Percentiles rank a stretch among this genome's conserved stretches.
These are phyloP conservation scores for Trichoderma simmonsii DNA, from an alignment of 2,329 filamentous ascomycete genomes.

Conservation along the genomic window DNA sequence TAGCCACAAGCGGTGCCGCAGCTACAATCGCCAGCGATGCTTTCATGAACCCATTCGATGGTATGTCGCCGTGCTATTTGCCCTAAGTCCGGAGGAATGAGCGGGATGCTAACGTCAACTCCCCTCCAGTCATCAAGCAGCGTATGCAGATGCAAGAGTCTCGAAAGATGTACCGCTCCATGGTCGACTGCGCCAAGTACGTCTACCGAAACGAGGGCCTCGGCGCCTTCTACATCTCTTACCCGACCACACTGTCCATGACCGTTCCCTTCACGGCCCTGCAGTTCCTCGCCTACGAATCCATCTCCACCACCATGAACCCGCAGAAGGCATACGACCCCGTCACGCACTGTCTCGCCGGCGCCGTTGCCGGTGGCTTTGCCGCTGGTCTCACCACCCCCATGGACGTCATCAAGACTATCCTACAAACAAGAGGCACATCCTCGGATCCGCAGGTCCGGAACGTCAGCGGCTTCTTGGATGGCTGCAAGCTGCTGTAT, in stretches of 20 bases:
- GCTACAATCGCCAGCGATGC: conserved; percentile 97
- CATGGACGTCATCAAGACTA: conserved; percentile 96
- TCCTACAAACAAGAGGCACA: conserved; percentile 88
- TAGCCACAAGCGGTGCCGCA: conserved; percentile 87
- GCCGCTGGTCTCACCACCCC: conserved; percentile 93
- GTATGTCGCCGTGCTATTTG: conserved; percentile 48
- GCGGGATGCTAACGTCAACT: neutral
- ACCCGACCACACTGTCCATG: conserved; percentile 97
- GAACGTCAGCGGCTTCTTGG: conserved; percentile 76
- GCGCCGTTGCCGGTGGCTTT: conserved; percentile 87
- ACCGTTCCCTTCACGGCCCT: conserved; percentile 96
- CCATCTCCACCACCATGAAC: conserved; percentile 91
- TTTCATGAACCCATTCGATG: conserved; percentile 98
- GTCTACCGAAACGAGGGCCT: conserved; percentile 87
- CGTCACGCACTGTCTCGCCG: conserved; percentile 87
- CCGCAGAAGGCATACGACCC: conserved; percentile 84
- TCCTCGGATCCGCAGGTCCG: conserved; percentile 77
- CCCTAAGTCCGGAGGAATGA: neutral
- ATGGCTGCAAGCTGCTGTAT: conserved; percentile 78
- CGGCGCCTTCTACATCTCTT: conserved; percentile 94
- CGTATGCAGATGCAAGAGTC: conserved; percentile 98
- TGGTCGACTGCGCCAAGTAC: conserved; percentile 80
- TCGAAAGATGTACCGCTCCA: conserved; percentile 77
- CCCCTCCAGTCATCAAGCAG: conserved; percentile 84
- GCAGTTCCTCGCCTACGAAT: conserved; percentile 97